Evolutionary conservation across 805 yeast genomes (phyloP).

Genomic region (Ogataea sp.): DNA sequence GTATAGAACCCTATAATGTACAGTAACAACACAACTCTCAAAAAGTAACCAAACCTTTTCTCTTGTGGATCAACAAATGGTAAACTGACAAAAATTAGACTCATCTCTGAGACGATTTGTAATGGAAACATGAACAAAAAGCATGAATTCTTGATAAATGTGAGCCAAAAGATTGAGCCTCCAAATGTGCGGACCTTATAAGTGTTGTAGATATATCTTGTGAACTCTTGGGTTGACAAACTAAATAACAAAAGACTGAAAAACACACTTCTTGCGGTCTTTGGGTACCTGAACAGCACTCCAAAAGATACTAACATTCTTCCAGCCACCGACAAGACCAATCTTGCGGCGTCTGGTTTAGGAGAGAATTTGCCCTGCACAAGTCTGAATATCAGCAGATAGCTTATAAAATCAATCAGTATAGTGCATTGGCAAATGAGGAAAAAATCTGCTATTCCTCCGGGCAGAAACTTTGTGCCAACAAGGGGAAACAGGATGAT

Average conservation of each 20-base stretch:
- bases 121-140: slow-evolving; percentile 14
- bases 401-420: slow-evolving; percentile 13
- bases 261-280: slow-evolving; percentile 14
- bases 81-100: slow-evolving; percentile 14
- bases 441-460: slow-evolving; percentile 64
- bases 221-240: slow-evolving; percentile 14
- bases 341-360: slow-evolving; percentile 6
- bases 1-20: slow-evolving; percentile 16
- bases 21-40: slow-evolving; percentile 8
- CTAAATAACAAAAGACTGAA: slow-evolving; percentile 16
- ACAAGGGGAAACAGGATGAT: slow-evolving; percentile 51
- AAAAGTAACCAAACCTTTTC: slow-evolving; percentile 2
- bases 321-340: slow-evolving; percentile 6
- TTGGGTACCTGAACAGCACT: slow-evolving; percentile 18
- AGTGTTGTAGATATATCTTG: slow-evolving; percentile 17
- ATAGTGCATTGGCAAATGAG: slow-evolving; percentile 10
- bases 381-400: slow-evolving; percentile 10
- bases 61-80: slow-evolving; percentile 9
- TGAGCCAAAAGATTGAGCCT: slow-evolving; percentile 8
- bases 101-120: slow-evolving; percentile 12
- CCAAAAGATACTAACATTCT: slow-evolving; percentile 5
- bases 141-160: slow-evolving; percentile 10
- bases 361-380: not conserved
- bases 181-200: slow-evolving; percentile 20
- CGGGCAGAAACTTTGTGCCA: slow-evolving; percentile 58